Evolutionary conservation across 441 rosid genomes (phyloP), one percentile per base, ranked within the genome.

Genomic region (Hura crepitans): DNA sequence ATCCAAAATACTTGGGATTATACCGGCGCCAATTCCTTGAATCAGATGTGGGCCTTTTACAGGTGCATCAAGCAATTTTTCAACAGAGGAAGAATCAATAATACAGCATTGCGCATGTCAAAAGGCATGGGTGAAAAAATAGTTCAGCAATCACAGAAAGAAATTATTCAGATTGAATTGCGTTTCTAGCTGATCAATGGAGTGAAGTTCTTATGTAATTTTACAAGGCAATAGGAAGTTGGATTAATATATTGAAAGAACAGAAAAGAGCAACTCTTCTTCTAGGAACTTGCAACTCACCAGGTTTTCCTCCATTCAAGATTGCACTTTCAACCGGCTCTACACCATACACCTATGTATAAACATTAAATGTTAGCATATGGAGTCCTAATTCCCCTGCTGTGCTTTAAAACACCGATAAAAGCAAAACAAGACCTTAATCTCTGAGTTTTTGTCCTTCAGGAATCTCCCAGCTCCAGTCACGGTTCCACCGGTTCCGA

Each of bases 401-500:
- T 63, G 54, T 63, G 13, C 14, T 25, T 23, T 45, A 12, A 46
- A 28, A 47, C 55, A 47, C 6, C 10, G 9, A 54, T 13, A 51
- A 20, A 71, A 22, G n/a, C 0, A 39, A n/a, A 10, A 71, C 10
- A 1, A 7, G 6, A 90, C 96, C 96, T 92, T 90, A 33, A 90
- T 68, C 55, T 81, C 84, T 30, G 87, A 77, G 35, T 86, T 90
- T 73, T 84, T 85, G 77, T 86, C 93, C 80, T 87, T 87, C 51
- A 86, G 92, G 62, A 84, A 93, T 45, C 69, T 85, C 22, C 98
- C 97, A 14, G 81, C 70, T 6, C 98, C 97, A 8, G 90, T 81
- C 60, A 87, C 75, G 0, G 93, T 90, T 63, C 98, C 96, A 50
- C 91, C 98, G 11, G 96, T 93, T 37, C 98, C 93, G 67, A 87